These are phyloP conservation scores for Coemansia sp. DNA, from an alignment of 371 early-diverging fungal species.

Conservation along the genomic window DNA sequence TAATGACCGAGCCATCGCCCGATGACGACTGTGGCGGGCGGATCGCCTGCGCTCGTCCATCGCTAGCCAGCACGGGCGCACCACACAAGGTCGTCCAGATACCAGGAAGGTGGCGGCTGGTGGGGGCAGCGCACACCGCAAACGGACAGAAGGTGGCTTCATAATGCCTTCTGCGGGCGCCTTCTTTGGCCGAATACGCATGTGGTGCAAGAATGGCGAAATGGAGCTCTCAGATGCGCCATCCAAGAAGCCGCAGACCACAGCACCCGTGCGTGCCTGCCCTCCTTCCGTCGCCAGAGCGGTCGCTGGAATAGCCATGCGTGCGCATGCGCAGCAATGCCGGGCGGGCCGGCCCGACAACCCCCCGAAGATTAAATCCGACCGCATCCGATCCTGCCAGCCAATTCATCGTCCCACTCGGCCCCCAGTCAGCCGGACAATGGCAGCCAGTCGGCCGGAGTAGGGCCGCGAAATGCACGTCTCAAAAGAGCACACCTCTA, in stretches of 20 bases:
- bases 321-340: too few species aligned
- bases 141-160: slow-evolving; percentile 5
- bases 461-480: slow-evolving; percentile 2
- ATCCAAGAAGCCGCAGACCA: not conserved
- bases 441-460: slow-evolving; percentile 1
- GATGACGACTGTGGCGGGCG: too few species aligned
- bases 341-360: too few species aligned
- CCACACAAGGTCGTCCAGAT: not conserved
- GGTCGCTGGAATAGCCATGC: not conserved
- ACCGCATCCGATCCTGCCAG: not conserved
- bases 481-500: not conserved
- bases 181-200: not conserved
- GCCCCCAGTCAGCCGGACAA: not conserved
- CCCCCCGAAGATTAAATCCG: not conserved
- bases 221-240: slow-evolving; percentile 9
- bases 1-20: too few species aligned
- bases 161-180: slow-evolving; percentile 1
- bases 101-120: slow-evolving; percentile 7
- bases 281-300: not conserved
- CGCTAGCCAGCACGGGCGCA: too few species aligned
- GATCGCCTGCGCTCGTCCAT: too few species aligned
- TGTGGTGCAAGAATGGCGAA: not conserved
- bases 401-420: too few species aligned
- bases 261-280: not conserved
- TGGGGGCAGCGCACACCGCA: not conserved